These are phyloP conservation scores for Pichia sp. DNA, from an alignment of 1,139 yeast species.

Conservation along the genomic window DNA sequence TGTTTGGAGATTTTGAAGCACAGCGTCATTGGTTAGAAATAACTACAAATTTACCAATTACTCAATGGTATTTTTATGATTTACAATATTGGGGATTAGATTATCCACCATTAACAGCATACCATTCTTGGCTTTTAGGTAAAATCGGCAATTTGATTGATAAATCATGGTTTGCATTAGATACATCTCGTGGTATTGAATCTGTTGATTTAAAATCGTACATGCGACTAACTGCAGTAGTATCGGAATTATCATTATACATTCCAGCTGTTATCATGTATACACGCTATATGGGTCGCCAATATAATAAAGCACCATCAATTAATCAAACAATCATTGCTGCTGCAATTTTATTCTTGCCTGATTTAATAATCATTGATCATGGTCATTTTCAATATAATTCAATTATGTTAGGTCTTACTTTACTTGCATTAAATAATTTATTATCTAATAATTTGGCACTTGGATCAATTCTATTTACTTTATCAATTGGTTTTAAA, in stretches of 20 bases:
- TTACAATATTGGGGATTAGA: conserved; percentile 94
- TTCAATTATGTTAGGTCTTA: conserved; percentile 86
- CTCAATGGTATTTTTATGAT: conserved; percentile 85
- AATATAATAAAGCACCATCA: conserved; percentile 45
- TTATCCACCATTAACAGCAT: conserved; percentile 96
- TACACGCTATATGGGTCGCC: conserved; percentile 60
- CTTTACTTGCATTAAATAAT: conserved; percentile 62
- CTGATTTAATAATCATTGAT: conserved; percentile 76
- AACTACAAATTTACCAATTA: conserved; percentile 67
- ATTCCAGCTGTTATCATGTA: conserved; percentile 75
- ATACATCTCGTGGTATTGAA: conserved; percentile 71
- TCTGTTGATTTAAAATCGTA: conserved; percentile 59
- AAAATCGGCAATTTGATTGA: conserved; percentile 59
- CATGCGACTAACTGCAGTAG: conserved; percentile 75
- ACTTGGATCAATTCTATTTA: conserved; percentile 74
- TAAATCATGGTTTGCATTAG: conserved; percentile 69
- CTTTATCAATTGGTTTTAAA: conserved; percentile 73
- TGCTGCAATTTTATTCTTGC: conserved; percentile 72
- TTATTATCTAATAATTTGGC: conserved; percentile 58
- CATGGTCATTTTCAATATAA: conserved; percentile 98
- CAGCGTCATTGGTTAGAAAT: conserved; percentile 98
- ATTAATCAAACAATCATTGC: conserved; percentile 74
- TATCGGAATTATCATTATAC: conserved; percentile 68
- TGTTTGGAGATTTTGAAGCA: conserved; percentile 95
- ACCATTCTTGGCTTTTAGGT: conserved; percentile 80